Conservation (phyloP, 2,329 filamentous ascomycete genomes). For the Monascus ruber region DNA sequence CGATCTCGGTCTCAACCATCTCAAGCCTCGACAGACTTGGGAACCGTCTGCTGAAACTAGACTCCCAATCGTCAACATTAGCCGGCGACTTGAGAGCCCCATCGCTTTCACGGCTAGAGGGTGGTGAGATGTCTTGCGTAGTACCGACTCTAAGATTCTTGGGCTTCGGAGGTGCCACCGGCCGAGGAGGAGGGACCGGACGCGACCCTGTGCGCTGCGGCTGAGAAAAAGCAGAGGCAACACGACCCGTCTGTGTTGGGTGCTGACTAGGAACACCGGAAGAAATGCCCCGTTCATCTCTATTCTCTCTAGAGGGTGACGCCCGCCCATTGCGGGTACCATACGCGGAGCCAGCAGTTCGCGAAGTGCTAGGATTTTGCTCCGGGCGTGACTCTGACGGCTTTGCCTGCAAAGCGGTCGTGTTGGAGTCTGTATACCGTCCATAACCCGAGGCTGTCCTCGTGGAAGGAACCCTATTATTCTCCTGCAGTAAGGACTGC, state of each 20-base stretch:
- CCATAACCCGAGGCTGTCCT: slow-evolving; percentile 85
- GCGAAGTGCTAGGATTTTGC: slow-evolving; percentile 9
- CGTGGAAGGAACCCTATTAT: slow-evolving; percentile 46
- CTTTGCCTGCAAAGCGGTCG: slow-evolving; percentile 29
- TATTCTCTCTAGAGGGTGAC: slow-evolving; percentile 5
- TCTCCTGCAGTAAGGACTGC: slow-evolving; percentile 69
- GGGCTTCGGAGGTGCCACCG: slow-evolving; percentile 50
- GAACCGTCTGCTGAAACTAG: slow-evolving; percentile 72
- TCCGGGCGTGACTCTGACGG: slow-evolving; percentile 15
- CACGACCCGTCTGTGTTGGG: slow-evolving; percentile 6
- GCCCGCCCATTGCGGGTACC: slow-evolving; percentile 5
- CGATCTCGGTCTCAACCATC: slow-evolving; percentile 65
- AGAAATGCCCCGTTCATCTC: slow-evolving; percentile 10
- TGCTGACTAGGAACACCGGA: slow-evolving; percentile 8
- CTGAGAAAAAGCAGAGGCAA: slow-evolving; percentile 5
- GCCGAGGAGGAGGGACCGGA: slow-evolving; percentile 47
- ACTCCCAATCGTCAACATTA: slow-evolving; percentile 50
- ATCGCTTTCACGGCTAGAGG: slow-evolving; percentile 14
- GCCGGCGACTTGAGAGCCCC: slow-evolving; percentile 14
- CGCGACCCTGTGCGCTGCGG: slow-evolving; percentile 24
- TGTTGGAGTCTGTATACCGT: slow-evolving; percentile 55
- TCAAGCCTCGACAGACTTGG: slow-evolving; percentile 77
- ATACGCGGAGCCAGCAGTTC: slow-evolving; percentile 11
- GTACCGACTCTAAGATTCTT: slow-evolving; percentile 43
- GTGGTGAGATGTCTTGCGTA: slow-evolving; percentile 12